Evolutionary conservation across 2,329 filamentous ascomycete species (phyloP).

Genomic region (Metarhizium sp.): DNA sequence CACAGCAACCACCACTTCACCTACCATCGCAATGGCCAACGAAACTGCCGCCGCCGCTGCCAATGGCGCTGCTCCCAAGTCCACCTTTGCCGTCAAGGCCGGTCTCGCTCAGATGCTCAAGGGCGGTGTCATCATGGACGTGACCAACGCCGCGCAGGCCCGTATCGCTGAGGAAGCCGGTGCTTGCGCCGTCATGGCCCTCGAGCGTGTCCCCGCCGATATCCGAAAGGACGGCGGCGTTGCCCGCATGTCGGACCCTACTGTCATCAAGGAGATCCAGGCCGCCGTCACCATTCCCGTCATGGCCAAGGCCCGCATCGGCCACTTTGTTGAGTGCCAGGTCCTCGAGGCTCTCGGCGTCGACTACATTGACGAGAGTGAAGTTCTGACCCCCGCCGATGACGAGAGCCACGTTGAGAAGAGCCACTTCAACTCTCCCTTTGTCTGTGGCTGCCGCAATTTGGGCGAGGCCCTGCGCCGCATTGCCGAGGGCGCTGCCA

Average conservation of each 20-base stretch:
- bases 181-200: constrained; percentile 93
- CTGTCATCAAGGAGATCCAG: constrained; percentile 94
- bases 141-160: constrained; percentile 86
- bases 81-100: constrained; percentile 81
- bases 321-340: constrained; percentile 97
- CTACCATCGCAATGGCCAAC: constrained; percentile 22
- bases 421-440: constrained; percentile 70
- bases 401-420: constrained; percentile 89
- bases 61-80: constrained; percentile 28
- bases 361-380: constrained; percentile 97
- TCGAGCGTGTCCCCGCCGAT: constrained; percentile 94
- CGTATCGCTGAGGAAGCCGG: constrained; percentile 96
- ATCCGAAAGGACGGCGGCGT: constrained; percentile 90
- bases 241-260: constrained; percentile 91
- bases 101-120: constrained; percentile 97
- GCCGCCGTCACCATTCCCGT: constrained; percentile 91
- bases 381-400: constrained; percentile 94
- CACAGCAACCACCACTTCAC: not conserved
- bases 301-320: constrained; percentile 98
- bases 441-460: constrained; percentile 94
- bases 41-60: constrained; percentile 18
- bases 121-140: constrained; percentile 99
- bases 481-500: constrained; percentile 88
- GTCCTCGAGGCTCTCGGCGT: constrained; percentile 92
- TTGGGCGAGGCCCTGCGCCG: constrained; percentile 86